Evolutionary conservation across 1,139 yeast species (phyloP).

Genomic region (Schwanniomyces etchellsii): DNA sequence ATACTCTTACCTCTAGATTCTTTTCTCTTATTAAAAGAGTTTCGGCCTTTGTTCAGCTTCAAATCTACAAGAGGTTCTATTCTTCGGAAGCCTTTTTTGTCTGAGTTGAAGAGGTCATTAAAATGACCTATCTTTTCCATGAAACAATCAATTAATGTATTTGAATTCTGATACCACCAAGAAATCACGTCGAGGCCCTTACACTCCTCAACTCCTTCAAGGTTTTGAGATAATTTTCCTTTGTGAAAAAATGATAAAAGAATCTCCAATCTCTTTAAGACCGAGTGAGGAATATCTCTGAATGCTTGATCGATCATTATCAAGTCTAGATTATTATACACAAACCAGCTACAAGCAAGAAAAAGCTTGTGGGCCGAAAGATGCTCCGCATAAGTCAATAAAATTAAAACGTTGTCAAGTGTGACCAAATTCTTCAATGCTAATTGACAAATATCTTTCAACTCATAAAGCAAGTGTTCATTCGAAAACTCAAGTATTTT

Average conservation of each 20-base stretch:
- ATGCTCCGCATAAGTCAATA: conserved; percentile 50
- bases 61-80: conserved; percentile 49
- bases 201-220: no score
- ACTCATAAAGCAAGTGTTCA: conserved; percentile 53
- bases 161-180: conserved; percentile 19
- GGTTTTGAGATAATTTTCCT: conserved; percentile 22
- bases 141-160: conserved; percentile 21
- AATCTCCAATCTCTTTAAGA: conserved; percentile 23
- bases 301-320: conserved; percentile 48
- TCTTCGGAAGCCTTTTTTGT: conserved; percentile 29
- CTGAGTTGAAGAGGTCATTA: conserved; percentile 48
- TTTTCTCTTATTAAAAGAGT: conserved; percentile 1
- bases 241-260: conserved; percentile 21
- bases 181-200: conserved; percentile 4
- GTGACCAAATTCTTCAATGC: conserved; percentile 55
- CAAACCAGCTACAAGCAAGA: conserved; percentile 60
- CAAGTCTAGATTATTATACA: conserved; percentile 61
- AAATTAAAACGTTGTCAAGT: conserved; percentile 54
- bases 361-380: conserved; percentile 52
- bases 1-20: neutral
- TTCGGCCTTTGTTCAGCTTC: conserved; percentile 14
- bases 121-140: conserved; percentile 28
- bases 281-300: conserved; percentile 21
- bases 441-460: conserved; percentile 59
- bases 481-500: conserved; percentile 62